Conservation (phyloP, 257 asterid genomes). For the Mentha longifolia region DNA sequence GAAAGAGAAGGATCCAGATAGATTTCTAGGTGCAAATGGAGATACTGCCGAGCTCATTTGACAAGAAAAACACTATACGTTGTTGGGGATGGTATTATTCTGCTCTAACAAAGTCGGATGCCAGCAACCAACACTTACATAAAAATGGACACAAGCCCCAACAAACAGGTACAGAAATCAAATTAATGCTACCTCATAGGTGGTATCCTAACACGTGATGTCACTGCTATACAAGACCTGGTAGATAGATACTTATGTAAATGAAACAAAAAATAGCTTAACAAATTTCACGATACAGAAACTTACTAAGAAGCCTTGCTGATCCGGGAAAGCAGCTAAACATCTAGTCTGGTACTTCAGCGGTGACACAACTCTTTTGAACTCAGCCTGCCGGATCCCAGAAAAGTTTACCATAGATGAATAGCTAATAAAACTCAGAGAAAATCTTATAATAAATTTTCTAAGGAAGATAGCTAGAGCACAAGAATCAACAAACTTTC, state of each 20-base stretch:
- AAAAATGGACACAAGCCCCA: not conserved
- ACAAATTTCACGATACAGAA: conserved; percentile 27
- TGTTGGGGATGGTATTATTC: conserved; percentile 5
- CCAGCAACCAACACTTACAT: conserved; percentile 14
- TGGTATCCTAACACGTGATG: conserved; percentile 4
- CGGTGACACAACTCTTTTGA: conserved; percentile 85
- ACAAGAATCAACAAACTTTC: conserved; percentile 1
- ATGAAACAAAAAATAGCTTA: not conserved
- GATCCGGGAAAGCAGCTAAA: conserved; percentile 96
- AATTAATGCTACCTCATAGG: not conserved
- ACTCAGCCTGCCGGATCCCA: conserved; percentile 66
- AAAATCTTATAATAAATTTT: conserved; percentile 7
- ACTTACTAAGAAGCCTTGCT: conserved; percentile 95
- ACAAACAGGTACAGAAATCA: not conserved
- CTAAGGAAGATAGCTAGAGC: conserved; percentile 13
- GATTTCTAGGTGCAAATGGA: not conserved
- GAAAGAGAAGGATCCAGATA: conserved; percentile 11
- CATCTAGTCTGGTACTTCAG: conserved; percentile 97
- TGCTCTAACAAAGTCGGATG: conserved; percentile 20
- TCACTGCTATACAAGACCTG: conserved; percentile 15
- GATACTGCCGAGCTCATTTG: conserved; percentile 11
- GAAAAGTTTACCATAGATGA: conserved; percentile 28
- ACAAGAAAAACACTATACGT: conserved; percentile 2
- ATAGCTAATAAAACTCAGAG: conserved; percentile 26
- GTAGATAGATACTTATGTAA: conserved; percentile 15